A percentile compares a stretch with the other conserved stretches of the same genome.
Evolutionary conservation across 176 grass and related monocot species (phyloP).

Genomic region (Luzula sylvatica): DNA sequence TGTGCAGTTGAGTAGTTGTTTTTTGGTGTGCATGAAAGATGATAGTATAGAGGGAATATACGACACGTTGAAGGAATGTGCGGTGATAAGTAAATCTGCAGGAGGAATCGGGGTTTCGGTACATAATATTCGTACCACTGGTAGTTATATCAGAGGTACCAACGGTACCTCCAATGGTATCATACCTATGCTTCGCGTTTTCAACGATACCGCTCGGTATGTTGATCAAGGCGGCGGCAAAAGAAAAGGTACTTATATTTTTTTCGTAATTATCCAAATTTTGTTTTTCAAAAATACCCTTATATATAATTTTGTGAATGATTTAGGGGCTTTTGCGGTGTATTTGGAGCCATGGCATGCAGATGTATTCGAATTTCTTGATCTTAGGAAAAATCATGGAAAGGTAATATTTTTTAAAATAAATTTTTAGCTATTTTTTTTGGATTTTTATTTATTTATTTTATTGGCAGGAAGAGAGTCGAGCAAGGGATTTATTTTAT

Average conservation of each 20-base stretch:
- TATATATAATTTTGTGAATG: neutral
- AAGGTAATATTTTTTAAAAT: constrained; percentile 54
- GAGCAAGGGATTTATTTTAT: constrained; percentile 98
- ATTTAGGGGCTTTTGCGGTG: constrained; percentile 82
- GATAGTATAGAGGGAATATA: constrained; percentile 97
- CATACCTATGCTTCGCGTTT: constrained; percentile 91
- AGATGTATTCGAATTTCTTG: constrained; percentile 96
- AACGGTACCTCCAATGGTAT: constrained; percentile 91
- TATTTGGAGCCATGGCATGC: constrained; percentile 98
- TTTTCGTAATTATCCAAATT: no score
- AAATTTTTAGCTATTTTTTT: no score
- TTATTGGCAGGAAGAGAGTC: constrained; percentile 64
- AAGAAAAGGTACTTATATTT: constrained; percentile 53
- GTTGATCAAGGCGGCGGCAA: constrained; percentile 98
- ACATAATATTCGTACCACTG: constrained; percentile 77
- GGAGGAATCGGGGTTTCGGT: constrained; percentile 92
- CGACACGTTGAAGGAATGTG: constrained; percentile 93
- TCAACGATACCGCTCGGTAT: constrained; percentile 95
- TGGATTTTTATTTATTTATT: neutral
- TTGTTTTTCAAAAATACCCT: constrained; percentile 3
- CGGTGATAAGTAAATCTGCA: constrained; percentile 89
- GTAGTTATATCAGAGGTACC: constrained; percentile 85
- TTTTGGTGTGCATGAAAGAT: constrained; percentile 97
- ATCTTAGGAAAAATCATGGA: constrained; percentile 89
- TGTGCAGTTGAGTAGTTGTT: constrained; percentile 80